Base-by-base conservation (phyloP, 2,329 filamentous ascomycete genomes). In the Colletotrichum lindemuthianum region DNA sequence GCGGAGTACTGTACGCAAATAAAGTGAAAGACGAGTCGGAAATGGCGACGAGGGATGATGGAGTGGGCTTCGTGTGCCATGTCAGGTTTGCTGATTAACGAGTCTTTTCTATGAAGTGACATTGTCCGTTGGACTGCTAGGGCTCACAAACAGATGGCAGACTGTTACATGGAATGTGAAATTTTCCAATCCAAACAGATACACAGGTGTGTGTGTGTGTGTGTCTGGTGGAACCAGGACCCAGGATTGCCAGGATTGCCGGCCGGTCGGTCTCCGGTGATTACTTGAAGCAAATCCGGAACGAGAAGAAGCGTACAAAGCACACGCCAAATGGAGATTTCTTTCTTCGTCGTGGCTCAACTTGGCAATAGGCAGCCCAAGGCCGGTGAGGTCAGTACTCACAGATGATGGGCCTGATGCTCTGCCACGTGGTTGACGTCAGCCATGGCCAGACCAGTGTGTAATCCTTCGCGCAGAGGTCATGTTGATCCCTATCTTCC, bases 371-470 rank as follows among this genome's bases (percentile, higher is more conserved):
- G 32, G 41, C 43, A 53, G 33, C 52, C 44, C 48, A 8, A 39
- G 60, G 24, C 24, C 24, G 24, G 60, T 43, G 24, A 59, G 24
- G 41, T 49, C 10, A 12, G 24, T 49, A 47, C 51, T 45, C 40
- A 48, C 34, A 40, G 34, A 11, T 12, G 43, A 9, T 40, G 40
- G 10, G 52, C 54, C 59, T 61, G 45, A 47, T 13, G 16, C 16
- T 24, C 24, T 24, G 24, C 24, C 24, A 24, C 49, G 15, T 2
- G 34, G 13, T 59, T 63, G 60, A 63, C 60, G 60, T 63, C 60
- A 63, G 60, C 60, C 60, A 33, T 45, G 37, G 48, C 41, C 8
- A 49, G 13, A 7, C 15, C 34, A 16, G 12, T 13, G 45, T 16
- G 13, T 16, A 15, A 24, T 45, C 43, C 15, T 24, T 45, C 3